Base-by-base conservation (phyloP, 2,329 filamentous ascomycete genomes). In the Zasmidium angulare region DNA sequence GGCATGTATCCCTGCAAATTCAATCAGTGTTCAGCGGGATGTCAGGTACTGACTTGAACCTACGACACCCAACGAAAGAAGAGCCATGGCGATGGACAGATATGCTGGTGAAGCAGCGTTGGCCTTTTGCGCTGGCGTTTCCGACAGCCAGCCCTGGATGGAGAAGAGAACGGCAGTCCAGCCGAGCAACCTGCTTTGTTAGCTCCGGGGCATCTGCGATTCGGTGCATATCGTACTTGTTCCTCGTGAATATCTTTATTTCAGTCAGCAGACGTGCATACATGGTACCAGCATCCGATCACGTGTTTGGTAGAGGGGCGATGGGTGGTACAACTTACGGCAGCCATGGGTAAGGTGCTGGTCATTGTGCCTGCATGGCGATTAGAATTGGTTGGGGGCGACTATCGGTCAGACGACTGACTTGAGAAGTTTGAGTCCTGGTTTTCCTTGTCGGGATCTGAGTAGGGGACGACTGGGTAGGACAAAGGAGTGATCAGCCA, bases 301-400 rank as follows among this genome's bases (percentile, higher is more conserved):
- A 36, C 40, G 55, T 50, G 53, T 61, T 51, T 10, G 7, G 7
- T 4, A n/a, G 11, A 17, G 11, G 12, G 36, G n/a, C n/a, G 36
- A 19, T 43, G 36, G 50, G n/a, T 48, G 56, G 26, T 55, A 53
- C 43, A 7, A 80, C 81, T 75, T 79, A 87, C 85, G 64, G 93
- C 93, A 59, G 91, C 92, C 93, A 97, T 97, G 60, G 93, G 93
- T 72, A 98, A 81, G 36, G 93, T 96, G 72, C 88, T 93, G 55
- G 83, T 81, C 78, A 88, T 82, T 51, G 84, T 85, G 69, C 82
- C 83, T 84, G 54, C 49, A 46, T 22, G 50, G 17, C n/a, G 10
- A 48, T 48, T 36, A 55, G 47, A 51, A 29, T 11, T 22, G 11
- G 19, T 26, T 3, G 11, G 6, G 21, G 6, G 49, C 9, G 19